A percentile compares a stretch with the other conserved stretches of the same genome.
Evolutionary conservation across 352 stramenopile genomes (phyloP).

Genomic region (Phytophthora europaea): DNA sequence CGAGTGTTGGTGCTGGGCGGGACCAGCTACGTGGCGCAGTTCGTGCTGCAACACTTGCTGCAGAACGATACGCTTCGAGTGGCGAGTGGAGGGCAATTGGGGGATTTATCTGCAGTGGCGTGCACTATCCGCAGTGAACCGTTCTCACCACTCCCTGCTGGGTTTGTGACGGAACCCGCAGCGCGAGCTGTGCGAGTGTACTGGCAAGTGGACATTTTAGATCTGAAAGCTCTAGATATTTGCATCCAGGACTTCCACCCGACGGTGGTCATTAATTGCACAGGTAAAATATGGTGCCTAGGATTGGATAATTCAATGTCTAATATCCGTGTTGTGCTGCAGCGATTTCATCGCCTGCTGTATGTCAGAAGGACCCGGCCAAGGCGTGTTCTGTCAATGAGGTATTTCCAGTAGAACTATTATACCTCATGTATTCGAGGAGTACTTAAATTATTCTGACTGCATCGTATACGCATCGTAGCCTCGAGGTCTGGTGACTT

Average conservation of each 20-base stretch:
- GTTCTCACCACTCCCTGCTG: constrained; percentile 30
- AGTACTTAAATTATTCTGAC: not conserved
- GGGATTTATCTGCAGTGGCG: constrained; percentile 27
- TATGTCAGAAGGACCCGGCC: constrained; percentile 62
- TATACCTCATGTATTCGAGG: not conserved
- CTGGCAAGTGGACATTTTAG: constrained; percentile 48
- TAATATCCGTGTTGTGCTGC: constrained; percentile 1
- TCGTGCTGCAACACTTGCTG: constrained; percentile 52
- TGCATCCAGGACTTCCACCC: constrained; percentile 54
- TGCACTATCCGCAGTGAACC: constrained; percentile 50
- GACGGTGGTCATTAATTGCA: constrained; percentile 65
- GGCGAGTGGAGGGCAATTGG: not conserved
- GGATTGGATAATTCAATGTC: not conserved
- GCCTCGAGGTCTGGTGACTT: constrained; percentile 47
- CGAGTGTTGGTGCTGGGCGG: constrained; percentile 68
- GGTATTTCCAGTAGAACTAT: constrained; percentile 24
- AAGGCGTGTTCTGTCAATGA: constrained; percentile 56
- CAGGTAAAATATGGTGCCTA: constrained; percentile 41
- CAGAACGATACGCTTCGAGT: constrained; percentile 10
- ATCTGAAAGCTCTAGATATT: constrained; percentile 35
- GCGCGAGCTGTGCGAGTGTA: constrained; percentile 47
- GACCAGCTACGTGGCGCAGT: constrained; percentile 78
- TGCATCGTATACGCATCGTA: constrained; percentile 11
- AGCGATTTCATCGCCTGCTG: constrained; percentile 69
- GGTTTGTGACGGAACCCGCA: constrained; percentile 32